Evolutionary conservation across 495 filamentous ascomycete genomes (phyloP).

Genomic region (Parmelia sp.): DNA sequence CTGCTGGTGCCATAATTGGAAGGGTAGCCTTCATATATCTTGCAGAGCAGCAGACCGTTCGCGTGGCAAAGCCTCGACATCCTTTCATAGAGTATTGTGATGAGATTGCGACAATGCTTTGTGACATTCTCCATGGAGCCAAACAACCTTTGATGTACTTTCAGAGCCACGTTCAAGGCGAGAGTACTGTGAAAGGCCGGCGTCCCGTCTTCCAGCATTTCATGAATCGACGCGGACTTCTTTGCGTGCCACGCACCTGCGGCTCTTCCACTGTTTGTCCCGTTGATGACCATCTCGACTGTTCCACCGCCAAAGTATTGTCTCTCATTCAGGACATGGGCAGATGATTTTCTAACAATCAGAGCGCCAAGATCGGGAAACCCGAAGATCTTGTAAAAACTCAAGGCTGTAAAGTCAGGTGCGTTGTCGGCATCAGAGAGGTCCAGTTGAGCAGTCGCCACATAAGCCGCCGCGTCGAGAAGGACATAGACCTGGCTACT

Average conservation of each 20-base stretch:
- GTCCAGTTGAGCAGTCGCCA: slow-evolving; percentile 58
- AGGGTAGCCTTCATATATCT: slow-evolving; percentile 50
- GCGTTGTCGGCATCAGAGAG: slow-evolving; percentile 53
- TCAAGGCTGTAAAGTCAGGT: slow-evolving; percentile 66
- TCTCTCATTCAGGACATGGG: slow-evolving; percentile 6
- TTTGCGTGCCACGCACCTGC: background rate
- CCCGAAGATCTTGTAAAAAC: slow-evolving; percentile 79
- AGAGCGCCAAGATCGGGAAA: slow-evolving; percentile 71
- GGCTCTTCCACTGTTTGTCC: slow-evolving; percentile 61
- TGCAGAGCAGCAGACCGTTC: slow-evolving; percentile 61
- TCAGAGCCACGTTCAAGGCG: slow-evolving; percentile 67
- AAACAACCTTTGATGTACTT: slow-evolving; percentile 62
- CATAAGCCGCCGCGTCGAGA: slow-evolving; percentile 67
- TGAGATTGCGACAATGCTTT: slow-evolving; percentile 66
- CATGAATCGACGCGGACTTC: slow-evolving; percentile 62
- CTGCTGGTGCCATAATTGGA: slow-evolving; percentile 36
- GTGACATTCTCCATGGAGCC: slow-evolving; percentile 63
- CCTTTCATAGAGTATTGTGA: slow-evolving; percentile 49
- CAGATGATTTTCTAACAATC: slow-evolving; percentile 9
- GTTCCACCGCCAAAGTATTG: slow-evolving; percentile 65
- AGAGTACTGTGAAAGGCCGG: slow-evolving; percentile 83
- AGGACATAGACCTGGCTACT: slow-evolving; percentile 53
- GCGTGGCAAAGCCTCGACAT: slow-evolving; percentile 56
- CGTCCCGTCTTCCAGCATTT: slow-evolving; percentile 82
- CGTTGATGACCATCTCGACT: slow-evolving; percentile 54